These are phyloP conservation scores for Torrubiellomyces zombiae DNA, from an alignment of 2,329 filamentous ascomycete genomes.

Conservation along the genomic window DNA sequence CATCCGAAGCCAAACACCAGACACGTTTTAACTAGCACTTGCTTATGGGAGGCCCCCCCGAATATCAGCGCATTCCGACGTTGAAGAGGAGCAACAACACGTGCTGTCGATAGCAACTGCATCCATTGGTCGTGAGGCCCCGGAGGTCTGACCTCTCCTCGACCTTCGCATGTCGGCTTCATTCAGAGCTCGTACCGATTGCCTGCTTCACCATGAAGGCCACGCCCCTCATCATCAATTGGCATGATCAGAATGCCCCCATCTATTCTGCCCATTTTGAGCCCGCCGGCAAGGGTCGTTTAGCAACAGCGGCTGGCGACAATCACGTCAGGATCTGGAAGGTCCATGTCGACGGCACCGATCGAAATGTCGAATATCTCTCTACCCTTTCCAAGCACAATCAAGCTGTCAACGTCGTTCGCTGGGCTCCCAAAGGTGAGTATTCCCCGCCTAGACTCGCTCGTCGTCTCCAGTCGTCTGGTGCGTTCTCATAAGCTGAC, in stretches of 20 bases:
- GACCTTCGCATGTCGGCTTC: too few species aligned
- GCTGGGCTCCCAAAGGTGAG: slow-evolving; percentile 84
- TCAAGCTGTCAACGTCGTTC: slow-evolving; percentile 93
- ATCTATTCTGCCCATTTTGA: slow-evolving; percentile 98
- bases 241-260: slow-evolving; percentile 93
- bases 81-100: too few species aligned
- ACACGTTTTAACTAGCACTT: too few species aligned
- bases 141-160: too few species aligned
- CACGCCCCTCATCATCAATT: slow-evolving; percentile 89
- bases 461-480: not conserved
- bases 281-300: slow-evolving; percentile 71
- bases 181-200: too few species aligned
- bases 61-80: too few species aligned
- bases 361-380: slow-evolving; percentile 79
- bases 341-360: slow-evolving; percentile 69
- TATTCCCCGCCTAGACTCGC: slow-evolving; percentile 1
- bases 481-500: slow-evolving; percentile 2
- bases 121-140: too few species aligned
- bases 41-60: too few species aligned
- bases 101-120: too few species aligned
- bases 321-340: slow-evolving; percentile 95
- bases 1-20: too few species aligned
- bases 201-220: slow-evolving; percentile 62
- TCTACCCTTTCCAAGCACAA: slow-evolving; percentile 87
- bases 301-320: slow-evolving; percentile 90